Base-by-base conservation (phyloP, 306 rosid species). In the Vigna nakashimae region DNA sequence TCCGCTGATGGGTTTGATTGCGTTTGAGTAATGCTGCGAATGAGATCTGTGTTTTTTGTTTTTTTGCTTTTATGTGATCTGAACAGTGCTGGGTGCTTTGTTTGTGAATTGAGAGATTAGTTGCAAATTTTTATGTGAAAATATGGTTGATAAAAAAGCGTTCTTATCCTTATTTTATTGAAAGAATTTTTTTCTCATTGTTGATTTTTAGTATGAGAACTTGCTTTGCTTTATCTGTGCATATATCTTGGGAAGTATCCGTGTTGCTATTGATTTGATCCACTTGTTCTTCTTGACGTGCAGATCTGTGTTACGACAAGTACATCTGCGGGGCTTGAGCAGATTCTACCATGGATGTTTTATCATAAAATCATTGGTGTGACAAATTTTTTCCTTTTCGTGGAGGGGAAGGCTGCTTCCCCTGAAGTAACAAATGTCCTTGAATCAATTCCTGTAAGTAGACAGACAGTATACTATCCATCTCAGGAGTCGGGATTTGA, bases 341-440 rank as follows among this genome's bases (percentile, higher is more conserved):
- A 95, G 91, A 95, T 95, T 77, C 84, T 95, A 49, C 99, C 97
- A 2, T 95, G 99, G 98, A 95, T 95, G 99, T 95, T 92, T 82
- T 95, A 89, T 82, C 99, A 95, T 78, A 92, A 95, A 87, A 90
- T 91, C 85, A 84, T 95, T 65, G 98, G 98, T 34, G 99, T 88
- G 45, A 72, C 96, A 11, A 81, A 86, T 71, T 95, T 95, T 76
- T 90, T 90, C 2, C 96, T 95, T 73, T 95, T 91, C 69, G 97
- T 92, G 83, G 99, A 95, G 84, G 98, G 99, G 67, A 95, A 91
- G 77, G 99, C 98, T 75, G 99, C 99, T 46, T 81, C 97, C 46
- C 91, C 92, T 15, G 87, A 86, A 69, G 96, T 92, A 72, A 77
- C 93, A 15, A 91, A 88, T 73, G 92, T 92, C 80, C 78, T 95